A percentile compares a stretch with the other conserved stretches of the same genome.
Evolutionary conservation across 768 basidiomycete genomes (phyloP).

Genomic region (Suillus subalutaceus): DNA sequence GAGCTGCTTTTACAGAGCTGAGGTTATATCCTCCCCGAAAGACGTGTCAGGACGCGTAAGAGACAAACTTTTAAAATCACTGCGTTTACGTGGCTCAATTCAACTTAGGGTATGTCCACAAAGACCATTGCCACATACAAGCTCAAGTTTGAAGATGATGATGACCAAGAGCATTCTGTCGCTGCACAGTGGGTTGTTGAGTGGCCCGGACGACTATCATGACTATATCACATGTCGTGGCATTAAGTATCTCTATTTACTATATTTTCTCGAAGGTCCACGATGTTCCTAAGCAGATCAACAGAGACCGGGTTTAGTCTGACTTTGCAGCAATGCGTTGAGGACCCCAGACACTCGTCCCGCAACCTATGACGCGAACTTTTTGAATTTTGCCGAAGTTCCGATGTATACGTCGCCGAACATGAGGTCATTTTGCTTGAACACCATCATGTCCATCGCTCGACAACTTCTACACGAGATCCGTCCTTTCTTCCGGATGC

Average conservation of each 20-base stretch:
- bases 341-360: neutral
- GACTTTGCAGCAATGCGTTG: neutral
- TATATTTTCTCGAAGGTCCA: constrained; percentile 23
- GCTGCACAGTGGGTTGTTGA: constrained; percentile 83
- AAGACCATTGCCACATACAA: constrained; percentile 67
- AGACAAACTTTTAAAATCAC: constrained; percentile 4
- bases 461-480: constrained; percentile 71
- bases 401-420: neutral
- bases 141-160: constrained; percentile 88
- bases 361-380: neutral
- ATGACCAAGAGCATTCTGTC: constrained; percentile 78
- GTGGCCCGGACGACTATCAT: constrained; percentile 53
- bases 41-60: constrained; percentile 46
- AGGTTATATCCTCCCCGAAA: constrained; percentile 71
- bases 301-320: neutral
- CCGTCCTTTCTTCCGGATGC: constrained; percentile 73
- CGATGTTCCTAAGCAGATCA: neutral
- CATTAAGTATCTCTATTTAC: constrained; percentile 10
- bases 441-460: constrained; percentile 58
- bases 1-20: constrained; percentile 88
- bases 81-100: constrained; percentile 9
- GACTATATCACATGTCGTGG: constrained; percentile 7
- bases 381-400: neutral
- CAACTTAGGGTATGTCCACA: constrained; percentile 35
- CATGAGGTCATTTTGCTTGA: neutral